Conservation (phyloP, 192 early-diverging fungal species). For the Oehlia diaphana region DNA sequence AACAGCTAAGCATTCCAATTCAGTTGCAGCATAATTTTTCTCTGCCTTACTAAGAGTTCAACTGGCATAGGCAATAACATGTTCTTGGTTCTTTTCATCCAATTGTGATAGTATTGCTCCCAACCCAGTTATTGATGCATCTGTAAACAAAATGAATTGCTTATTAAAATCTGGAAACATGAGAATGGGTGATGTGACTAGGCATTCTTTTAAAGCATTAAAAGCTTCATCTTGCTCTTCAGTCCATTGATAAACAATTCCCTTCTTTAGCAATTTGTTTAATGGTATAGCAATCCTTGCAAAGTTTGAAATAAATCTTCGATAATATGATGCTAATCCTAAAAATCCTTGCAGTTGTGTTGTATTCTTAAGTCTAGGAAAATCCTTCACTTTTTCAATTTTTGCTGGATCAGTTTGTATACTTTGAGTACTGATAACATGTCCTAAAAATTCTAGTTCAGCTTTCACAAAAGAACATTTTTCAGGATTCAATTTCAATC, state of each 20-base stretch:
- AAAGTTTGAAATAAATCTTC: not conserved
- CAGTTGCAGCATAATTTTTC: not conserved
- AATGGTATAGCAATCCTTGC: no score
- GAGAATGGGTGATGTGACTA: no score
- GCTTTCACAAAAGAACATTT: no score
- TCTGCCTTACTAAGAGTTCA: not conserved
- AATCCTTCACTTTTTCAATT: constrained; percentile 11
- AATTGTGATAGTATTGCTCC: not conserved
- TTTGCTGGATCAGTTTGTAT: not conserved
- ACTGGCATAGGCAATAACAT: not conserved
- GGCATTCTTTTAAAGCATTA: no score
- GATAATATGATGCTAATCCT: not conserved
- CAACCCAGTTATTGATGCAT: no score
- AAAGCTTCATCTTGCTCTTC: no score
- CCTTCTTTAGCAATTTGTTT: no score
- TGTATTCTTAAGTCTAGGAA: constrained; percentile 5
- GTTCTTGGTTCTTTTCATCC: not conserved
- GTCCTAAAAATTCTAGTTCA: constrained; percentile 15
- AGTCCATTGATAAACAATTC: no score
- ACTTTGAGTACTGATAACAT: constrained; percentile 1
- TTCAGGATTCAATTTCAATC: no score
- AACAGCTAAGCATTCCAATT: constrained; percentile 17
- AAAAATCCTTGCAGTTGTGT: not conserved
- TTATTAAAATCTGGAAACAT: no score
- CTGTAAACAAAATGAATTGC: no score